Percentiles rank a stretch among this genome's conserved stretches.
phyloP scores from a whole-genome alignment of 805 yeast species.

The Candida andamanensis region DNA sequence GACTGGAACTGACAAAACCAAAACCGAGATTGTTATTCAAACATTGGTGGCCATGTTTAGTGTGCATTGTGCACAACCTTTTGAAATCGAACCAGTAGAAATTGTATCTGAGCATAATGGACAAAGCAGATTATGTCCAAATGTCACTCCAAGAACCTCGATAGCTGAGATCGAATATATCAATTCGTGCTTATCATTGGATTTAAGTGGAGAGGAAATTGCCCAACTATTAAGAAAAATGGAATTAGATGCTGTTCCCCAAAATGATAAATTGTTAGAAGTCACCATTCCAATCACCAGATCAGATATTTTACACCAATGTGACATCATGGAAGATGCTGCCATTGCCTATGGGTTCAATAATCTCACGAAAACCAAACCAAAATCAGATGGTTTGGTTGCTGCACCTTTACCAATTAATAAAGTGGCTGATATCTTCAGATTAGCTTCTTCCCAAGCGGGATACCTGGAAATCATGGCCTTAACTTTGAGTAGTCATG shows the following conservation, averaged over 20 bases:
- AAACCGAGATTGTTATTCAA: conserved; percentile 87
- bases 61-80: conserved; percentile 73
- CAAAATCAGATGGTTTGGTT: conserved; percentile 71
- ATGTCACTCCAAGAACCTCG: conserved; percentile 60
- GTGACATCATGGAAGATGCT: conserved; percentile 98
- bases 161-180: conserved; percentile 77
- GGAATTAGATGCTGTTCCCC: conserved; percentile 61
- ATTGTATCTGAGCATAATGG: conserved; percentile 77
- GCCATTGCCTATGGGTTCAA: conserved; percentile 95
- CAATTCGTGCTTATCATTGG: conserved; percentile 88
- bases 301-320: conserved; percentile 91
- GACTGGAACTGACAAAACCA: conserved; percentile 93
- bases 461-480: conserved; percentile 97
- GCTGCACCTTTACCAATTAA: conserved; percentile 89
- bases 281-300: conserved; percentile 88
- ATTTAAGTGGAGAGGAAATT: conserved; percentile 64
- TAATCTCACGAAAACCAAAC: conserved; percentile 73
- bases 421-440: conserved; percentile 83
- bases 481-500: conserved; percentile 90
- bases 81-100: conserved; percentile 86
- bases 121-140: conserved; percentile 73
- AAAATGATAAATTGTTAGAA: conserved; percentile 47
- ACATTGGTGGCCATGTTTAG: conserved; percentile 95
- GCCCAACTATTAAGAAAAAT: conserved; percentile 66
- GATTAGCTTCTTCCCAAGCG: conserved; percentile 87